Evolutionary conservation across 441 rosid species (phyloP).

Genomic region (Pelargonium fulgidum): DNA sequence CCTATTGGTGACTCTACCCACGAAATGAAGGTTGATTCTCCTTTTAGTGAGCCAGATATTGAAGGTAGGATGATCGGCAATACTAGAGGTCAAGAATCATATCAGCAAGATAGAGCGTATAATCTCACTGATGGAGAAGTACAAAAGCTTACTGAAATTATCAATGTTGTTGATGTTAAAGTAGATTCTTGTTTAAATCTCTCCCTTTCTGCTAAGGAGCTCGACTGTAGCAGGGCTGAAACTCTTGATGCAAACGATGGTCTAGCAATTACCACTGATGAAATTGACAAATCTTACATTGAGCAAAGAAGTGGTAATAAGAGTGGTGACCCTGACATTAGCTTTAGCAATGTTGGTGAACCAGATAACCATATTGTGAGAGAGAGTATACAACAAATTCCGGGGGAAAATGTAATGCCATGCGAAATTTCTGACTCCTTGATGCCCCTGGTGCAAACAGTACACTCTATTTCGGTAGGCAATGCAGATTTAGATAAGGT

Average conservation of each 20-base stretch:
- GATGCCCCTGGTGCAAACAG: conserved; percentile 21
- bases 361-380: conserved; percentile 14
- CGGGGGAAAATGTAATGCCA: conserved; percentile 24
- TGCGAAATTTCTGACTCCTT: conserved; percentile 25
- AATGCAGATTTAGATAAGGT: conserved; percentile 31
- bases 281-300: conserved; percentile 21
- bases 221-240: conserved; percentile 20
- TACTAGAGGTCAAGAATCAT: conserved; percentile 26
- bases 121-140: conserved; percentile 23
- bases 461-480: conserved; percentile 17
- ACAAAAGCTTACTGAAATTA: conserved; percentile 25
- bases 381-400: conserved; percentile 18
- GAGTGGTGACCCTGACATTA: conserved; percentile 26
- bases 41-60: conserved; percentile 28
- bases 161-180: conserved; percentile 25
- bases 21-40: conserved; percentile 33
- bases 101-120: conserved; percentile 24
- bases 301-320: conserved; percentile 24
- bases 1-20: conserved; percentile 28
- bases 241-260: conserved; percentile 23
- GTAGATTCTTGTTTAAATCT: conserved; percentile 25
- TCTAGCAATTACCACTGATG: conserved; percentile 20
- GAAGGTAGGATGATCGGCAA: conserved; percentile 25
- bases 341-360: conserved; percentile 19
- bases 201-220: conserved; percentile 20